Evolutionary conservation across 768 basidiomycete species (phyloP).

Genomic region (Lactarius hatsudake): DNA sequence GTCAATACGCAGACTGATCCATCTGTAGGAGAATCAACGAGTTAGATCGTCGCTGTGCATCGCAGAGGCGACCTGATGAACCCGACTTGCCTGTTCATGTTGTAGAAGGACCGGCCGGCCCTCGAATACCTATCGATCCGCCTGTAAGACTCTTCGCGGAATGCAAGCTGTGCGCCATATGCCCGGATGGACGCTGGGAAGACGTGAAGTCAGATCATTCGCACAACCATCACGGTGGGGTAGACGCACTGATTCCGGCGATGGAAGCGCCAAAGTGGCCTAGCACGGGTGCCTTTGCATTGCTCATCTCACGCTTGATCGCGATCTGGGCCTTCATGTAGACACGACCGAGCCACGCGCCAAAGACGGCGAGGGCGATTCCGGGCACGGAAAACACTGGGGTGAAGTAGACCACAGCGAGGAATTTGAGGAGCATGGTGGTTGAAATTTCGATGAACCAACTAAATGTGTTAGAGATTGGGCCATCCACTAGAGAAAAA

Average conservation of each 20-base stretch:
- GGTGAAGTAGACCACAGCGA: conserved; percentile 38
- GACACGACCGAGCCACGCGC: conserved; percentile 44
- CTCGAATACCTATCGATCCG: conserved; percentile 50
- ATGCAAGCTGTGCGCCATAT: conserved; percentile 49
- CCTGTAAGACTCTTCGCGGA: conserved; percentile 41
- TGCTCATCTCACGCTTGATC: conserved; percentile 56
- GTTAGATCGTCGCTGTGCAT: not conserved
- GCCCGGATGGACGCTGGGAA: conserved; percentile 48
- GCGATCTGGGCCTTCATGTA: conserved; percentile 56
- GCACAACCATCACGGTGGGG: too few species aligned
- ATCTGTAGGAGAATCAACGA: conserved; percentile 32
- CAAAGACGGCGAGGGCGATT: conserved; percentile 37
- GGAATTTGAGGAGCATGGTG: conserved; percentile 38
- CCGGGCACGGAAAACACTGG: conserved; percentile 44
- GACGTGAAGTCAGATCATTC: not conserved
- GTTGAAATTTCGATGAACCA: conserved; percentile 35
- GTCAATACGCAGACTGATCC: conserved; percentile 57
- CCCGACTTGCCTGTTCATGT: conserved; percentile 42
- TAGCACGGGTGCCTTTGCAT: conserved; percentile 47
- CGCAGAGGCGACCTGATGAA: not conserved
- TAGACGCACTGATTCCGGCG: conserved; percentile 43
- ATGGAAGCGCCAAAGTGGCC: conserved; percentile 53
- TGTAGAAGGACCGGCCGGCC: conserved; percentile 44
- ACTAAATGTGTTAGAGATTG: conserved; percentile 31
- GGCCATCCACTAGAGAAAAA: conserved; percentile 36